Base-by-base conservation (phyloP, 164 flowering plant species). In the Kingdonia uniflora region DNA sequence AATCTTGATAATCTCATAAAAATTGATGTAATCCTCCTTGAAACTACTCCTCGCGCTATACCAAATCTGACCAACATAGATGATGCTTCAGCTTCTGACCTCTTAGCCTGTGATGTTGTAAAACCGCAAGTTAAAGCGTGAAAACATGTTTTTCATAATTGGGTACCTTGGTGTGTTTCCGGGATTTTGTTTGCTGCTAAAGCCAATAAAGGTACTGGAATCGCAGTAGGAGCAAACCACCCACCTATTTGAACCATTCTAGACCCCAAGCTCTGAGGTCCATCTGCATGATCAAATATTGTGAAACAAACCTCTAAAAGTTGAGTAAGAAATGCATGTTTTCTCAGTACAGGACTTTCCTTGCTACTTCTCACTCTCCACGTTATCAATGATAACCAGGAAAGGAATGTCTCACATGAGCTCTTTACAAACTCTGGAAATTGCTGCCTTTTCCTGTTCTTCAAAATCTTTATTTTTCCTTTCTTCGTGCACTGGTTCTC, bases 201-300 rank as follows among this genome's bases (percentile, higher is more conserved):
- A 22, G 88, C 76, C 56, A 87, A 63, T 20, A 87, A 33, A 10
- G 80, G 61, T 52, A 76, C 53, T 11, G 94, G 91, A 72, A 82
- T 71, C 2, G 91, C 69, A 29, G 81, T 68, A 2, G 95, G 96
- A 6, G 88, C 96, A 68, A 92, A 88, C 95, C 96, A 88, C 17
- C 87, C 91, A 63, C 96, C 75, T 39, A 81, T 94, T 47, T 67
- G 80, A 49, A 80, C 89, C 96, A 92, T 87, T 58, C 83, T 72
- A 13, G 95, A 79, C 11, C 96, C 94, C 65, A 92, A 65, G 64
- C 90, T 85, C 55, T 73, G 65, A 2, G 89, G 88, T 11, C 91
- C 91, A 55, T 92, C 96, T 1, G 94, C 99, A 63, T 88, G 96
- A 74, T 92, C 91, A 56, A 92, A 88, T 63, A 92, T 82, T 3